Evolutionary conservation across 2,329 filamentous ascomycete genomes (phyloP), one percentile per base, ranked within the genome.

Genomic region (Hypoxylon sp.): DNA sequence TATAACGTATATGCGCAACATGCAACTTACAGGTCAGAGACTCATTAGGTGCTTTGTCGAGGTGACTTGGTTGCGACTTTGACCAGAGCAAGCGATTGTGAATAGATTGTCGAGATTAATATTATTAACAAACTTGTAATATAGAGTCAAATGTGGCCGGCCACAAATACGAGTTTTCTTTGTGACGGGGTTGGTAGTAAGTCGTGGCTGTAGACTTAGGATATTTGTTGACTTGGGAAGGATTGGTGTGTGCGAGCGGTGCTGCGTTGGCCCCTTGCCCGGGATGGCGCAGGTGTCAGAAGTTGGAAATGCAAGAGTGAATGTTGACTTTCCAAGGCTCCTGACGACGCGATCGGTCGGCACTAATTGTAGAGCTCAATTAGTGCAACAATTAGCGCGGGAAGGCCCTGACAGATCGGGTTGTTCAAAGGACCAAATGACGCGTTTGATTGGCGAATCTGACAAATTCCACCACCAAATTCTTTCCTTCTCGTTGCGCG

Each of bases 81-180:
- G 26, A 46, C 44, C 37, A 59, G 3, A 37, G 26, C 42, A 46
- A 63, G 59, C 44, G 44, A 61, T 57, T 39, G 55, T 35, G 33
- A 53, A 46, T 57, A 11, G 26, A 10, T 61, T 63, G 70, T 64
- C 37, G 59, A 47, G 66, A 73, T 73, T 71, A 73, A 64, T 64
- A 73, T 73, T 73, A 73, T 65, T 66, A 71, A 31, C 29, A 9
- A 31, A 63, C 46, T 67, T 59, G 66, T 59, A 64, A 59, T 66
- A 69, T 69, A 44, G 50, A 59, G 63, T 71, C 68, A 63, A 63
- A 65, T 76, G 76, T 77, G 75, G 76, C 76, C 76, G 76, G 76
- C 76, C 74, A 79, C 75, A 74, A 71, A 57, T 63, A 68, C 57
- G 29, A 59, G 46, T 70, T 67, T 51, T 71, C 63, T 62, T 69